Evolutionary conservation across 78 protist genomes (phyloP).

Genomic region (Dictyostelium brefeldianum): DNA sequence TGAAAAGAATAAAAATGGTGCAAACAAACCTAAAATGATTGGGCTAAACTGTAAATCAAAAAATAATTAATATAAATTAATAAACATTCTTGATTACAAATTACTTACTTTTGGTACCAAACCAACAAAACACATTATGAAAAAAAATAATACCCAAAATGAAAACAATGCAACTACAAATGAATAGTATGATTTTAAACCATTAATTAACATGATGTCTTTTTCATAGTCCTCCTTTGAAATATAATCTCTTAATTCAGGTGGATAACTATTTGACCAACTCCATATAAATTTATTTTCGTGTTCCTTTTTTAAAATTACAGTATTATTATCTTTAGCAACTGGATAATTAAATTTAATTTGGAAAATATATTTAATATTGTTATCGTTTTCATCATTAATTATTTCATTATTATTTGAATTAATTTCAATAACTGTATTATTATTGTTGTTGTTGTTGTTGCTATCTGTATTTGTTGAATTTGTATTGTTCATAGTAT

Average conservation of each 20-base stretch:
- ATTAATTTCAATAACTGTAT: background rate
- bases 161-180: background rate
- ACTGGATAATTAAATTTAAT: slow-evolving; percentile 12
- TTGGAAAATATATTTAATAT: background rate
- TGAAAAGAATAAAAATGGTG: slow-evolving; percentile 5
- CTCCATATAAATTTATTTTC: background rate
- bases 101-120: background rate
- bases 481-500: too few relatives aligned
- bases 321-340: background rate
- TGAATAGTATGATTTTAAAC: background rate
- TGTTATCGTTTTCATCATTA: background rate
- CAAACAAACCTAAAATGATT: background rate
- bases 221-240: background rate
- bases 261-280: background rate
- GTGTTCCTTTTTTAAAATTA: background rate
- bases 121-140: background rate
- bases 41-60: background rate
- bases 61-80: too few relatives aligned
- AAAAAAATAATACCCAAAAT: background rate
- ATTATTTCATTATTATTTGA: too few relatives aligned
- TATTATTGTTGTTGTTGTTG: too few relatives aligned
- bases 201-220: background rate
- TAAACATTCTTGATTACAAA: too few relatives aligned
- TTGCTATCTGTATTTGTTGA: too few relatives aligned
- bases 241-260: background rate